Evolutionary conservation across 108 stramenopile genomes (phyloP).

Genomic region (Aurantiochytrium sp.): DNA sequence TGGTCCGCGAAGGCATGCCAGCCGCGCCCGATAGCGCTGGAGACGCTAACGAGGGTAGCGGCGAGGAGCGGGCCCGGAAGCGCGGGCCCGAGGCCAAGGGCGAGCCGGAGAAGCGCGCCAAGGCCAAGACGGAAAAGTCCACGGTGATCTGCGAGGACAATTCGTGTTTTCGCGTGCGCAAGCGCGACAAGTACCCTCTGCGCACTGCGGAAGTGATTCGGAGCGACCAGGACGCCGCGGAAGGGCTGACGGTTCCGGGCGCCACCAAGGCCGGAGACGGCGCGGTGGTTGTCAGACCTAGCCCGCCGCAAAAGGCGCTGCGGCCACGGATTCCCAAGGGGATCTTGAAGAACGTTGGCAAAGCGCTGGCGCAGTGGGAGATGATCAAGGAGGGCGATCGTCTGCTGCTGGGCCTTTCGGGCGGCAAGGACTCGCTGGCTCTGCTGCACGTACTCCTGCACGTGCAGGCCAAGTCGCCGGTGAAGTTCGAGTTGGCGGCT

Average conservation of each 20-base stretch:
- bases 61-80: not conserved
- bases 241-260: not conserved
- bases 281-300: not conserved
- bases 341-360: constrained; percentile 19
- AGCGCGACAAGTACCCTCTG: constrained; percentile 2
- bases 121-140: not conserved
- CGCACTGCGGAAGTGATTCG: not conserved
- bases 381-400: constrained; percentile 89
- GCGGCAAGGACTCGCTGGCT: constrained; percentile 94
- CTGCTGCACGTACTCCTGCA: constrained; percentile 86
- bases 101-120: constrained; percentile 1
- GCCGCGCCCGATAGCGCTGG: not conserved
- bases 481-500: constrained; percentile 79
- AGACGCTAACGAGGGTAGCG: not conserved
- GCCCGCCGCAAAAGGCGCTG: not conserved
- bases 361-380: constrained; percentile 79
- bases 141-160: not conserved
- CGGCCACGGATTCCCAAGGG: constrained; percentile 37
- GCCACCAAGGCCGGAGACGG: not conserved
- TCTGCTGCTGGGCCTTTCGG: constrained; percentile 84
- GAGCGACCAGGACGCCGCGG: not conserved
- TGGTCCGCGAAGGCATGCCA: not conserved
- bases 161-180: constrained; percentile 2
- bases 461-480: constrained; percentile 74
- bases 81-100: not conserved